Evolutionary conservation across 2,329 filamentous ascomycete species (phyloP).

Genomic region (Kalaharituber pfeilii): DNA sequence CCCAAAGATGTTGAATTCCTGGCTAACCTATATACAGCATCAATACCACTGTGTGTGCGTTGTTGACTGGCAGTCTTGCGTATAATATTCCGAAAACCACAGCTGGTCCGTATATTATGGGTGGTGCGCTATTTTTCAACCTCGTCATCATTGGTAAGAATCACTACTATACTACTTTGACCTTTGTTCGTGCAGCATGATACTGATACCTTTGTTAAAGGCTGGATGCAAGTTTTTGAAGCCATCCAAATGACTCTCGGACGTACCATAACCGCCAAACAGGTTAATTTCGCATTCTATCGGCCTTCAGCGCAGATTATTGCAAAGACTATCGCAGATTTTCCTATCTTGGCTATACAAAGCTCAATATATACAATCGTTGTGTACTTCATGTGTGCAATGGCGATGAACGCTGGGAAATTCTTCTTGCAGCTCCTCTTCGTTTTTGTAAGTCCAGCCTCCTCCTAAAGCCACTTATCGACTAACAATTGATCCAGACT

Average conservation of each 20-base stretch:
- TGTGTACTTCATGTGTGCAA: constrained; percentile 46
- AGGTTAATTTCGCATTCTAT: constrained; percentile 67
- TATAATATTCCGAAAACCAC: constrained; percentile 47
- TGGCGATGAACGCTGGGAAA: constrained; percentile 42
- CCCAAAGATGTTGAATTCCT: neutral
- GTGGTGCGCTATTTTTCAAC: constrained; percentile 48
- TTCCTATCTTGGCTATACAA: constrained; percentile 83
- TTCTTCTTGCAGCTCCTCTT: constrained; percentile 51
- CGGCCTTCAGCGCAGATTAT: constrained; percentile 80
- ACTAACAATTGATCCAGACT: constrained; percentile 26
- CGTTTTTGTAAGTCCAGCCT: constrained; percentile 28
- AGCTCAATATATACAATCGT: constrained; percentile 47
- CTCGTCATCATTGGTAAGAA: constrained; percentile 40
- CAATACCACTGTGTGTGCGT: constrained; percentile 54
- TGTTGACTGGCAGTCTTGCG: constrained; percentile 67
- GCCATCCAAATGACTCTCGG: constrained; percentile 57
- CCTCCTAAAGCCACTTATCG: neutral
- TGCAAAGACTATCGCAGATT: constrained; percentile 67
- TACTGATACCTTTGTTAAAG: neutral
- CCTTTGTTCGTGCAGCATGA: constrained; percentile 11
- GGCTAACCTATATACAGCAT: constrained; percentile 24
- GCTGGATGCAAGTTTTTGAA: constrained; percentile 59
- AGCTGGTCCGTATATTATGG: constrained; percentile 44
- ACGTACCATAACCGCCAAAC: constrained; percentile 49
- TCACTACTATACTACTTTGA: too few species aligned